Conservation (phyloP, 1,139 yeast genomes). For the Zygoascus meyerae region DNA sequence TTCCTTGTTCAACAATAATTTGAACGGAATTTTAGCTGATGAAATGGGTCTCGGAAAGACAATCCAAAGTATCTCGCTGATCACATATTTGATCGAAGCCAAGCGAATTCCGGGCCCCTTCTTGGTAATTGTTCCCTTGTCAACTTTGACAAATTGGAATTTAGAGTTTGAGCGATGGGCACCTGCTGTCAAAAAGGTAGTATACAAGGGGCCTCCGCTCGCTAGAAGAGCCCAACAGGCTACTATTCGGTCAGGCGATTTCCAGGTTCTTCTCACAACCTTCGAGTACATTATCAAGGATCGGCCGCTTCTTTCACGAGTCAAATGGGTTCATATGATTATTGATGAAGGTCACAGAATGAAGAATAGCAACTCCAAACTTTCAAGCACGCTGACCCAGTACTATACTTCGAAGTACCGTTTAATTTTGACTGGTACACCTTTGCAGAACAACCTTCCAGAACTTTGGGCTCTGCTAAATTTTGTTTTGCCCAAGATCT, state of each 20-base stretch:
- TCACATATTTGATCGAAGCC: slow-evolving; percentile 71
- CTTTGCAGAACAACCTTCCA: slow-evolving; percentile 91
- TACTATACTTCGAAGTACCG: slow-evolving; percentile 80
- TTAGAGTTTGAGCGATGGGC: slow-evolving; percentile 98
- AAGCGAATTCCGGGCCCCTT: slow-evolving; percentile 51
- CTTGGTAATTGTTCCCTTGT: slow-evolving; percentile 88
- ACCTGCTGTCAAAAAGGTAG: slow-evolving; percentile 37
- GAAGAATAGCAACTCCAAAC: slow-evolving; percentile 88
- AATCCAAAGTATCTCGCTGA: slow-evolving; percentile 72
- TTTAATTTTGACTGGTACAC: slow-evolving; percentile 94
- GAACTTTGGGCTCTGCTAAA: slow-evolving; percentile 95
- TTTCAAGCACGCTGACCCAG: slow-evolving; percentile 75
- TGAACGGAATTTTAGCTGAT: slow-evolving; percentile 93
- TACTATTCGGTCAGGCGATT: slow-evolving; percentile 68
- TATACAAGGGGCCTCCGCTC: slow-evolving; percentile 57
- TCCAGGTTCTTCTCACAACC: slow-evolving; percentile 87
- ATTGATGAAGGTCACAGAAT: slow-evolving; percentile 98
- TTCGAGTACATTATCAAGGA: slow-evolving; percentile 71
- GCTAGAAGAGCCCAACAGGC: slow-evolving; percentile 74
- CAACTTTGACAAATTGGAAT: slow-evolving; percentile 95
- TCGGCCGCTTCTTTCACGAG: slow-evolving; percentile 67
- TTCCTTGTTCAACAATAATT: slow-evolving; percentile 82
- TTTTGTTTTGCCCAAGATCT: slow-evolving; percentile 90
- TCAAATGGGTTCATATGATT: slow-evolving; percentile 93
- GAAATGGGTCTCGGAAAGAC: slow-evolving; percentile 93